phyloP scores from a whole-genome alignment of 1,284 basidiomycete species.

The Irpex lacteus region DNA sequence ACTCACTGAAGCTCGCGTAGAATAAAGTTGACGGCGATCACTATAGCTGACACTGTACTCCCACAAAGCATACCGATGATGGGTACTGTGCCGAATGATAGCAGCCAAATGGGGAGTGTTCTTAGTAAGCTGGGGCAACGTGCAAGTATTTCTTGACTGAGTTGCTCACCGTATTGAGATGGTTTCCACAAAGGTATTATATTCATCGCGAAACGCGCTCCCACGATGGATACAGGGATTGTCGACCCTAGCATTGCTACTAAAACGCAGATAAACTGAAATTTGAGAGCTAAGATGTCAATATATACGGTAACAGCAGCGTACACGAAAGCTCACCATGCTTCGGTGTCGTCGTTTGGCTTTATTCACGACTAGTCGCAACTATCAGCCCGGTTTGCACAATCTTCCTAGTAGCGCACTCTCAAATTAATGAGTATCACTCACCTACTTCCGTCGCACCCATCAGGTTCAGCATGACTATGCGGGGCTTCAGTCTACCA shows the following conservation, averaged over 20 bases:
- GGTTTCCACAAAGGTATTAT: slow-evolving; percentile 79
- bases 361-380: slow-evolving; percentile 58
- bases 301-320: not conserved
- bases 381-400: not conserved
- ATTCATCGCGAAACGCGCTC: slow-evolving; percentile 73
- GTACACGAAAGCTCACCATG: slow-evolving; percentile 52
- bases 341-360: slow-evolving; percentile 67
- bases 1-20: slow-evolving; percentile 66
- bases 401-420: too few relatives aligned
- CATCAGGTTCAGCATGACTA: slow-evolving; percentile 68
- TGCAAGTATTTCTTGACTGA: not conserved
- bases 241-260: slow-evolving; percentile 71
- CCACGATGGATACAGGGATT: slow-evolving; percentile 78
- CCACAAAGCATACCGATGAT: slow-evolving; percentile 87
- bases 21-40: slow-evolving; percentile 64
- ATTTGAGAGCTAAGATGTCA: not conserved
- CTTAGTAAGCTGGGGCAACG: not conserved
- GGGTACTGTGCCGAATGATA: slow-evolving; percentile 46
- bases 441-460: slow-evolving; percentile 68
- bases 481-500: not conserved
- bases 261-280: slow-evolving; percentile 68
- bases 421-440: slow-evolving; percentile 14
- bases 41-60: slow-evolving; percentile 71
- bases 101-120: slow-evolving; percentile 19
- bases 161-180: slow-evolving; percentile 69